Percentiles rank a stretch among this genome's conserved stretches.
These are phyloP conservation scores for Penicillium palitans DNA, from an alignment of 2,329 filamentous ascomycete genomes.

Conservation along the genomic window DNA sequence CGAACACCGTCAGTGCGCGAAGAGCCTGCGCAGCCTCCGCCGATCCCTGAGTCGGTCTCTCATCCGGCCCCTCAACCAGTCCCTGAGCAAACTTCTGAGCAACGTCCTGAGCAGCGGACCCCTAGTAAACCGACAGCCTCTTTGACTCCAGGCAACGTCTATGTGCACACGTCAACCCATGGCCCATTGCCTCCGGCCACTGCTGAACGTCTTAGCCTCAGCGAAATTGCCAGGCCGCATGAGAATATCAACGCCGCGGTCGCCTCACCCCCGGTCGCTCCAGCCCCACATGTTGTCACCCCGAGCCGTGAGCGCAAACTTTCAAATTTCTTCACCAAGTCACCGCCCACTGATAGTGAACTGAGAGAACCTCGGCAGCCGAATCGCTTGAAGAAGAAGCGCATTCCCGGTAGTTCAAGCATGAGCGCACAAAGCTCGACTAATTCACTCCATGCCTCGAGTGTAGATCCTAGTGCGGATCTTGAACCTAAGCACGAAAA, in stretches of 20 bases:
- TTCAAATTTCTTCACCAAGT: conserved; percentile 66
- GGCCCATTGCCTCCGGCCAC: conserved; percentile 31
- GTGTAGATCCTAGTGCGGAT: conserved; percentile 44
- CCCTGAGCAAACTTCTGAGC: background rate
- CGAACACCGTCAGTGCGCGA: conserved; percentile 27
- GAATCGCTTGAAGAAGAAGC: conserved; percentile 90
- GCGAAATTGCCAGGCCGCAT: conserved; percentile 20
- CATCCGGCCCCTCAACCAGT: background rate
- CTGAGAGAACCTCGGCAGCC: conserved; percentile 67
- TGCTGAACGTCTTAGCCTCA: conserved; percentile 18
- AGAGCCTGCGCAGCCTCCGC: conserved; percentile 11
- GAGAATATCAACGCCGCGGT: conserved; percentile 52
- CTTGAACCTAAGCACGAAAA: conserved; percentile 31
- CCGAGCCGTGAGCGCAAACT: conserved; percentile 68
- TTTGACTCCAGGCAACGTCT: conserved; percentile 22
- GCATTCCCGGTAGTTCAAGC: conserved; percentile 71
- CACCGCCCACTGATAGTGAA: conserved; percentile 62
- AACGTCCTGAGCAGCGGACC: conserved; percentile 11
- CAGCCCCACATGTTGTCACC: conserved; percentile 49
- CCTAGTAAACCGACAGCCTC: conserved; percentile 14
- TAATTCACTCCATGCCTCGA: conserved; percentile 63
- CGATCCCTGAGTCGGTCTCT: background rate
- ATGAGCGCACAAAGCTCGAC: conserved; percentile 89
- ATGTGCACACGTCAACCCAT: conserved; percentile 37
- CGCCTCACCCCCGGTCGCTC: conserved; percentile 38